Conservation (phyloP, 2,329 filamentous ascomycete genomes). For the Phialophora tarda region DNA sequence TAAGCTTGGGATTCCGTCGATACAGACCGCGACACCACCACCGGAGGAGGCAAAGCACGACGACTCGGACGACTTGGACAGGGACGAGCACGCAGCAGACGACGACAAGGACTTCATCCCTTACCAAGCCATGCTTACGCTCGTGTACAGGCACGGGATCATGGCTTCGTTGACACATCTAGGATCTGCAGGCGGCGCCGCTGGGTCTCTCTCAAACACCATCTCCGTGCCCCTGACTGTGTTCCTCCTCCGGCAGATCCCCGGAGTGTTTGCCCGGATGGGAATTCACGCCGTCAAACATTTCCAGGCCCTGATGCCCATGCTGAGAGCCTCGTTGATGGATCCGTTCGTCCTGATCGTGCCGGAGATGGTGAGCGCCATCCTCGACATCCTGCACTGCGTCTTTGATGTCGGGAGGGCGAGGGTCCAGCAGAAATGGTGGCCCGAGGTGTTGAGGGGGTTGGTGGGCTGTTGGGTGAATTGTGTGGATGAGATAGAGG, state of each 20-base stretch:
- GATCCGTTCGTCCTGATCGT: conserved; percentile 70
- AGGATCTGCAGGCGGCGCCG: conserved; percentile 45
- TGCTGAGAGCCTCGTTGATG: conserved; percentile 68
- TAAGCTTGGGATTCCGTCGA: background rate
- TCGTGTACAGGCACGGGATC: conserved; percentile 50
- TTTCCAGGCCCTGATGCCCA: conserved; percentile 67
- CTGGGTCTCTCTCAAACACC: conserved; percentile 49
- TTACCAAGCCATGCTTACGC: conserved; percentile 54
- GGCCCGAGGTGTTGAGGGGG: conserved; percentile 67
- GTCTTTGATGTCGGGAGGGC: conserved; percentile 72
- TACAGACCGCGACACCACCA: background rate
- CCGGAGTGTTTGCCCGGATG: conserved; percentile 42
- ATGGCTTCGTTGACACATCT: conserved; percentile 51
- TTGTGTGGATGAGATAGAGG: conserved; percentile 49
- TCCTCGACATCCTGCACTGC: conserved; percentile 60
- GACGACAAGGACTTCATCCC: conserved; percentile 46
- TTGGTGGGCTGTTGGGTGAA: conserved; percentile 69
- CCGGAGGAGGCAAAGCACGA: no score
- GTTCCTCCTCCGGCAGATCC: conserved; percentile 46
- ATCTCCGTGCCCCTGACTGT: conserved; percentile 58
- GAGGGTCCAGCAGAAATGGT: conserved; percentile 63
- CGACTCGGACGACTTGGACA: background rate
- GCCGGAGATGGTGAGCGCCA: conserved; percentile 59
- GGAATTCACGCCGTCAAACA: conserved; percentile 49
- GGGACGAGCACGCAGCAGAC: conserved; percentile 41